Conservation (phyloP, 768 basidiomycete genomes). For the Trichaptum fuscoviolaceum region DNA sequence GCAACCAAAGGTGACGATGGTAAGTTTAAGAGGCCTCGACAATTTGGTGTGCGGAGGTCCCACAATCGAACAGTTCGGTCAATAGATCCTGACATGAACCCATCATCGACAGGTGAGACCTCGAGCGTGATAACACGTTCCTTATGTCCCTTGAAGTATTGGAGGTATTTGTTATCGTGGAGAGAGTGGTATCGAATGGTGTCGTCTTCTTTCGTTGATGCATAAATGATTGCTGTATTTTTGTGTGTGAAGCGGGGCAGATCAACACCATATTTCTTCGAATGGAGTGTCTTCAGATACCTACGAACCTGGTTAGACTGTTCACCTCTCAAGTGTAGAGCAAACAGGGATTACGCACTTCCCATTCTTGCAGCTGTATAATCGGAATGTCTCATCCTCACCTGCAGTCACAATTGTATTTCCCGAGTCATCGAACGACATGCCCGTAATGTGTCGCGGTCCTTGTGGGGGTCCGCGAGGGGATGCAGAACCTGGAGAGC, state of each 20-base stretch:
- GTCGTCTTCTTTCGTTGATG: conserved; percentile 94
- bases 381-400: conserved; percentile 88
- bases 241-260: conserved; percentile 94
- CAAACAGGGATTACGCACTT: conserved; percentile 61
- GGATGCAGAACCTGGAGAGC: conserved; percentile 35
- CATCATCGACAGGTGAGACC: conserved; percentile 89
- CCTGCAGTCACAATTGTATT: conserved; percentile 80
- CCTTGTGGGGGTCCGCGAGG: conserved; percentile 30
- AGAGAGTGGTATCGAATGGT: conserved; percentile 91
- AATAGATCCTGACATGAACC: conserved; percentile 90
- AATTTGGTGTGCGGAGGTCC: conserved; percentile 81
- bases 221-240: conserved; percentile 76
- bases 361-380: conserved; percentile 87
- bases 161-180: conserved; percentile 94
- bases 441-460: conserved; percentile 76
- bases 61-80: conserved; percentile 95
- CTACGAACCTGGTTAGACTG: conserved; percentile 33
- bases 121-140: conserved; percentile 85
- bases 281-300: conserved; percentile 71
- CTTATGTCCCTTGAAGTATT: conserved; percentile 95
- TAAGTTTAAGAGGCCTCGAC: conserved; percentile 73
- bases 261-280: conserved; percentile 96
- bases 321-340: conserved; percentile 15
- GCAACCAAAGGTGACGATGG: conserved; percentile 74
- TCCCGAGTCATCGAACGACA: conserved; percentile 88